A percentile compares a stretch with the other conserved stretches of the same genome.
phyloP scores from a whole-genome alignment of 352 stramenopile species.

The Phytophthora ramorum region DNA sequence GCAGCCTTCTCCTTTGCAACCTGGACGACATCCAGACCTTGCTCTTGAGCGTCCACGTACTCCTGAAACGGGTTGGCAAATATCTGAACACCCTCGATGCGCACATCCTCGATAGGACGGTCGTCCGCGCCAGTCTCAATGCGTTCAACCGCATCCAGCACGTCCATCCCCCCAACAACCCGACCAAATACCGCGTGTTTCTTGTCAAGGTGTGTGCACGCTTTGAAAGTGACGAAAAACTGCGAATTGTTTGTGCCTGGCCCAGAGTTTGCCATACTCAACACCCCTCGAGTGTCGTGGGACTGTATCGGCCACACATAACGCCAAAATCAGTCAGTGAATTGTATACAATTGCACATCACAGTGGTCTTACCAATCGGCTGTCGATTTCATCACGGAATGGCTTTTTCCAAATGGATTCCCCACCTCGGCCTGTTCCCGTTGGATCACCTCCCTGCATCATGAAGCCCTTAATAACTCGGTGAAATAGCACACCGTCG shows the following conservation, averaged over 20 bases:
- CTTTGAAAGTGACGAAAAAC: constrained; percentile 99
- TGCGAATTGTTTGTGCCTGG: constrained; percentile 97
- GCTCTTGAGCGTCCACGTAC: constrained; percentile 66
- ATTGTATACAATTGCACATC: not conserved
- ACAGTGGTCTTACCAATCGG: constrained; percentile 68
- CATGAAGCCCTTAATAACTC: constrained; percentile 98
- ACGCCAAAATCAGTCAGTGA: not conserved
- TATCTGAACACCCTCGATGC: constrained; percentile 81
- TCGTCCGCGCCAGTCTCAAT: constrained; percentile 82
- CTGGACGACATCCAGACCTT: constrained; percentile 66
- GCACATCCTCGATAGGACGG: constrained; percentile 83
- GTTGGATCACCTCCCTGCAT: constrained; percentile 94
- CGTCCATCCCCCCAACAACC: constrained; percentile 93
- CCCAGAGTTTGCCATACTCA: constrained; percentile 98
- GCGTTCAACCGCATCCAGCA: constrained; percentile 83
- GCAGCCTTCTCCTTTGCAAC: constrained; percentile 58
- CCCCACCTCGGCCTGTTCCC: constrained; percentile 93
- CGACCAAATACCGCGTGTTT: constrained; percentile 98
- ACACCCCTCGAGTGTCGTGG: constrained; percentile 91
- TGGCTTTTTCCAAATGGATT: constrained; percentile 94
- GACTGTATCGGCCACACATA: constrained; percentile 39
- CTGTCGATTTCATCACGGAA: constrained; percentile 98
- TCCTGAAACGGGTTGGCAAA: constrained; percentile 92
- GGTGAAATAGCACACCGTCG: constrained; percentile 95
- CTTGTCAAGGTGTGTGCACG: constrained; percentile 96